phyloP scores from a whole-genome alignment of 2,329 filamentous ascomycete species.

The Acrocalymma vagum region DNA sequence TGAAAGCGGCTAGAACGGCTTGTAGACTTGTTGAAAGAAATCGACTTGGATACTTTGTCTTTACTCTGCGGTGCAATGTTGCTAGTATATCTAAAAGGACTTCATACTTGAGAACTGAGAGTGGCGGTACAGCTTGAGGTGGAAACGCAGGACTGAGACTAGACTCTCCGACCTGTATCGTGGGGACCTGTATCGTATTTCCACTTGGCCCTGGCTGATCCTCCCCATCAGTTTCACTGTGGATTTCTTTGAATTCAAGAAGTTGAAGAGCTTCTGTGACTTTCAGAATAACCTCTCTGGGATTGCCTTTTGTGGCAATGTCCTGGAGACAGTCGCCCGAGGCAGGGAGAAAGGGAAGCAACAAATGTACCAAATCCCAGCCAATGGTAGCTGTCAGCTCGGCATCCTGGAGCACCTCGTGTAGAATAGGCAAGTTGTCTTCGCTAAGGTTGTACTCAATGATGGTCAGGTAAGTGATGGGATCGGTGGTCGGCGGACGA shows the following conservation, averaged over 20 bases:
- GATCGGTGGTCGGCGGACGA: slow-evolving; percentile 70
- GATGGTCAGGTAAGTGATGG: slow-evolving; percentile 80
- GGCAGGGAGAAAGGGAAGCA: slow-evolving; percentile 70
- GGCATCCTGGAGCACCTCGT: slow-evolving; percentile 73
- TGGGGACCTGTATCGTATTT: slow-evolving; percentile 25
- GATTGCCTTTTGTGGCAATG: slow-evolving; percentile 80
- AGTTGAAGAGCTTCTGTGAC: slow-evolving; percentile 76
- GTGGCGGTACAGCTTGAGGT: slow-evolving; percentile 39
- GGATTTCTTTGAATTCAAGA: slow-evolving; percentile 58
- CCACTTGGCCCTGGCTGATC: slow-evolving; percentile 35
- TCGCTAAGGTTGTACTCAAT: slow-evolving; percentile 76
- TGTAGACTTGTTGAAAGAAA: slow-evolving; percentile 81
- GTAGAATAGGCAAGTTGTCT: slow-evolving; percentile 71
- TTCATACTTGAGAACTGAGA: slow-evolving; percentile 67
- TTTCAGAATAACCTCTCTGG: slow-evolving; percentile 82
- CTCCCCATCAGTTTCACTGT: slow-evolving; percentile 66
- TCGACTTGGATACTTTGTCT: slow-evolving; percentile 79
- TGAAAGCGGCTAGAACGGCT: slow-evolving; percentile 73
- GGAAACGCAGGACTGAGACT: slow-evolving; percentile 38
- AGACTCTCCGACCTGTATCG: slow-evolving; percentile 39
- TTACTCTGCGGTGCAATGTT: slow-evolving; percentile 76
- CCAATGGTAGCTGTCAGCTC: slow-evolving; percentile 78
- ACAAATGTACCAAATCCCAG: slow-evolving; percentile 82
- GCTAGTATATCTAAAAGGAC: slow-evolving; percentile 75
- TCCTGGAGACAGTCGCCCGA: slow-evolving; percentile 77